Base-by-base conservation (phyloP, 208 protist genomes). In the Angomonas ambiguus region DNA sequence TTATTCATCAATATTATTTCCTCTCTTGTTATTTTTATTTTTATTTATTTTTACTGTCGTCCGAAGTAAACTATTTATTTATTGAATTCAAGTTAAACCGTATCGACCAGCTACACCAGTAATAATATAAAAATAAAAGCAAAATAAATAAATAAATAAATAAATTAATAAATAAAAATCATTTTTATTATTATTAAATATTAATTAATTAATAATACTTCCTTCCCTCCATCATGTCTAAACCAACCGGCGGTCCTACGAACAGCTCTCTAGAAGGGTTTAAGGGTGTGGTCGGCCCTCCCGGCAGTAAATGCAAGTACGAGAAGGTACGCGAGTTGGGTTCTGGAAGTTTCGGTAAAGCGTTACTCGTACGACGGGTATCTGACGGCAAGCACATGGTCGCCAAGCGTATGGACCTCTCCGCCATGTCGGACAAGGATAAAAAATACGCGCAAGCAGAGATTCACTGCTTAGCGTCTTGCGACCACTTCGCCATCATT, bases 401-500 rank as follows among this genome's bases (percentile, higher is more conserved):
- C 18, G 89, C 89, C 5, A 95, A 95, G 58, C 74, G 77, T 16
- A 91, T 93, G 82, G 71, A 91, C 68, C 77, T 95, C 22, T 69
- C 74, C 38, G 91, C 88, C 61, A 95, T 95, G 89, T 93, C 89
- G 2, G 48, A 70, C 2, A 80, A 85, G 0, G 89, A 95, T 53
- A 83, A 79, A 28, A 74, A 74, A 42, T 95, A 95, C 60, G 89
- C 89, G 0, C 80, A 91, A 48, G 91, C 82, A 63, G 86, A 95
- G 60, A 95, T 95, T 53, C 91, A 91, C 58, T 95, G 89, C 57
- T 63, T 95, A 18, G 82, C 86, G 3, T 88, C 72, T 65, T 88
- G 84, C 62, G 53, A 85, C 59, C 89, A 95, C 65, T 84, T 86
- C 1, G 93, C 92, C 59, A 92, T 95, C 58, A 90, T 95, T 63